Evolutionary conservation across 768 basidiomycete species (phyloP), one percentile per base, ranked within the genome.

Genomic region (Termitomyces sp.): DNA sequence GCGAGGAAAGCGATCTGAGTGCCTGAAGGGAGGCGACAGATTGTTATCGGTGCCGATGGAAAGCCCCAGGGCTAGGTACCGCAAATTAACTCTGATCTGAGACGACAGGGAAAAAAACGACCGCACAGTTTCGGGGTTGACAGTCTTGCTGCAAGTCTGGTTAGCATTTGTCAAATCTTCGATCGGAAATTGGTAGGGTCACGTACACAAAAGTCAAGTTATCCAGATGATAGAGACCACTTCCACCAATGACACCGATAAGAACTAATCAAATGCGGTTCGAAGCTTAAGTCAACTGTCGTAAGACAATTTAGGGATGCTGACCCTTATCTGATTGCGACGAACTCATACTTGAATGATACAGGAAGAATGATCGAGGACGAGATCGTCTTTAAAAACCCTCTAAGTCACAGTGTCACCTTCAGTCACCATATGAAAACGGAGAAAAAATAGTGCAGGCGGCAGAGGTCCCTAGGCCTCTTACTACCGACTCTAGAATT

Each of bases 1-100:
- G 96, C 88, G 52, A 98, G 72, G 78, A 98, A 99, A 52, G 96
- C 96, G 62, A 98, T 74, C 47, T 77, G 79, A 0, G 82, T 77
- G 41, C 93, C 92, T 0, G 90, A 87, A 2, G 92, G 90, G 22
- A 97, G 84, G n/a, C 86, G 72, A 20, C 86, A 86, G 69, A 99
- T 95, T n/a, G 88, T 86, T 62, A 98, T 94, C 0, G 94, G 94
- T 0, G 94, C 90, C 35, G 88, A 90, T 3, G 96, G 92, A 65
- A 80, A 77, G 24, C 96, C 96, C 94, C 94, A 98, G 10, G 96
- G 96, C 92, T 95, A 61, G 26, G 45, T 30, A 50, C 11, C 36
- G 1, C 40, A 11, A 50, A 46, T 40, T 30, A 54, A 28, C 11
- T n/a, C n/a, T 35, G 7, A 8, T 40, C 26, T 26, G 52, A 54